Evolutionary conservation across 164 flowering plant species (phyloP).

Genomic region (Aristolochia contorta): DNA sequence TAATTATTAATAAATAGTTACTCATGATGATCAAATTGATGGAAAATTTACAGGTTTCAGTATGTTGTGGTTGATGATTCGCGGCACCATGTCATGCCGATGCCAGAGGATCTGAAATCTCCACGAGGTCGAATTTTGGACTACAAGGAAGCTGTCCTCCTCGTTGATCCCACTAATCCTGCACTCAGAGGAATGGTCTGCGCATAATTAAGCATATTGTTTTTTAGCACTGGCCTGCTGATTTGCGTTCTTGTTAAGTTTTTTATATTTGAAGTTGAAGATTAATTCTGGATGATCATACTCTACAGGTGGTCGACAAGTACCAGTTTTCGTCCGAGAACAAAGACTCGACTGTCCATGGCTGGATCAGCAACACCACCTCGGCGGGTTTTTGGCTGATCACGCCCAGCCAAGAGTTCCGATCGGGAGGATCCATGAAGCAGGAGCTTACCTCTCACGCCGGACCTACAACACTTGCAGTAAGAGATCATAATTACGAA

Average conservation of each 20-base stretch:
- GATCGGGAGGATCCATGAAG: constrained; percentile 79
- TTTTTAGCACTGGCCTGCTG: no score
- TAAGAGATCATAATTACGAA: constrained; percentile 22
- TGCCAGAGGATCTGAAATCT: constrained; percentile 70
- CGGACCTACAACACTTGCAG: constrained; percentile 70
- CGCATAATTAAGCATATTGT: not conserved
- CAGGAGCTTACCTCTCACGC: constrained; percentile 88
- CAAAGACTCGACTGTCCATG: constrained; percentile 62
- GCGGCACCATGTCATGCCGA: constrained; percentile 70
- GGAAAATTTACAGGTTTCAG: constrained; percentile 48
- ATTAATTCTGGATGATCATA: not conserved
- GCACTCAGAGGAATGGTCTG: constrained; percentile 69
- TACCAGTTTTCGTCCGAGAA: constrained; percentile 72
- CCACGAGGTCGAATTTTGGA: constrained; percentile 54
- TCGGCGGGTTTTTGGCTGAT: constrained; percentile 79
- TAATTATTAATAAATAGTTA: not conserved
- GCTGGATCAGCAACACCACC: constrained; percentile 60
- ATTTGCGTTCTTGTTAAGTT: no score
- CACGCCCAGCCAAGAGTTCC: constrained; percentile 79
- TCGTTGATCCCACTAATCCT: constrained; percentile 49
- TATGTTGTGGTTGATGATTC: constrained; percentile 82
- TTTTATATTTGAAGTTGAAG: no score
- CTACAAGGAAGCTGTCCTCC: constrained; percentile 82
- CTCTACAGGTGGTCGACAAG: constrained; percentile 83
- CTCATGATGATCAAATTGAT: no score